Conservation (phyloP, 164 flowering plant genomes). For the Tetracentron sinense region DNA sequence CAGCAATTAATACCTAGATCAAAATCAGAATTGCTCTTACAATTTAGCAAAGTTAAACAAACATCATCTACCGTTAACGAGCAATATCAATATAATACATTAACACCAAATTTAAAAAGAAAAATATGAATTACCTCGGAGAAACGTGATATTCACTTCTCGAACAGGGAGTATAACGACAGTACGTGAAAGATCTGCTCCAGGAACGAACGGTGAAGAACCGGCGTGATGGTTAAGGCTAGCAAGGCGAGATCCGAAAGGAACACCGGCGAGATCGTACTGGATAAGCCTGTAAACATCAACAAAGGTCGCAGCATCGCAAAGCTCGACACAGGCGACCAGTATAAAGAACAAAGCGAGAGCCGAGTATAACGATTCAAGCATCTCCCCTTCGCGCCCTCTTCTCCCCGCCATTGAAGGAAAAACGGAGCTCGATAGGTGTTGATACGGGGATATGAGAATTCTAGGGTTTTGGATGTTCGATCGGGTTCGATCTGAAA, state of each 20-base stretch:
- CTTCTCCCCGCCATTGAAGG: conserved; percentile 31
- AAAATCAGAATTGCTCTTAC: neutral
- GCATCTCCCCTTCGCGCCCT: conserved; percentile 34
- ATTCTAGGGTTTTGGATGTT: neutral
- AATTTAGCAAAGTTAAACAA: neutral
- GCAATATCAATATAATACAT: too few relatives aligned
- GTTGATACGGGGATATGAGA: neutral
- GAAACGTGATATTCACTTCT: conserved; percentile 53
- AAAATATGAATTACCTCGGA: conserved; percentile 43
- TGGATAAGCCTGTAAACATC: conserved; percentile 96
- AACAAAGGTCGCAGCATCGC: conserved; percentile 90
- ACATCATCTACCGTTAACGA: neutral
- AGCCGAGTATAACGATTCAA: conserved; percentile 49
- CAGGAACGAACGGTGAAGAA: conserved; percentile 49
- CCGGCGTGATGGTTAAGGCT: conserved; percentile 81
- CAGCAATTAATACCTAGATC: neutral
- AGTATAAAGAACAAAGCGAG: conserved; percentile 58
- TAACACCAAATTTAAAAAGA: too few relatives aligned
- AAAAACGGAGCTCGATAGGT: neutral
- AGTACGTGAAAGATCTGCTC: conserved; percentile 78
- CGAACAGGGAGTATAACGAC: conserved; percentile 67
- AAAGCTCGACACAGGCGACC: conserved; percentile 79
- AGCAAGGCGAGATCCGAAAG: conserved; percentile 88
- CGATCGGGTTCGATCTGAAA: too few relatives aligned
- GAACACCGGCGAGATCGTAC: conserved; percentile 86